Evolutionary conservation across 805 yeast genomes (phyloP).

Genomic region (Grigorovia transvaalensis): DNA sequence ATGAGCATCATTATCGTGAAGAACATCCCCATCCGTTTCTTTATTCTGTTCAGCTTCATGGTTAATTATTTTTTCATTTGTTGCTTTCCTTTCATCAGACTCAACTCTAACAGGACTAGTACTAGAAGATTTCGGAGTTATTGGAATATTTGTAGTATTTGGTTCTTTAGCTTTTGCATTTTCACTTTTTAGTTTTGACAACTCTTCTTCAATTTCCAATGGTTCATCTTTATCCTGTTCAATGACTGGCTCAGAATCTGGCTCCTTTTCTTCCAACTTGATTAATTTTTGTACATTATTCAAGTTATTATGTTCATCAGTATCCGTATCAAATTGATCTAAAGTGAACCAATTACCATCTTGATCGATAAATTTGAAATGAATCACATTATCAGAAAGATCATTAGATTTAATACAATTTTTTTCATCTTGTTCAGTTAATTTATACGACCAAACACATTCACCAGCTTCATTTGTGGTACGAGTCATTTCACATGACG

Average conservation of each 20-base stretch:
- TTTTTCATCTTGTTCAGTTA: constrained; percentile 8
- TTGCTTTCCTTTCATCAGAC: too few relatives aligned
- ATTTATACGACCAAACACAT: constrained; percentile 17
- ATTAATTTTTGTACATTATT: constrained; percentile 28
- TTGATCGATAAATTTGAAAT: constrained; percentile 23
- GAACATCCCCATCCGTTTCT: too few relatives aligned
- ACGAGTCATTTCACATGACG: neutral
- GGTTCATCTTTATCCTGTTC: neutral
- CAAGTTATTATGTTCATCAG: constrained; percentile 30
- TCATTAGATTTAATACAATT: constrained; percentile 2
- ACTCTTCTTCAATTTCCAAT: neutral
- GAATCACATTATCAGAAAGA: constrained; percentile 3
- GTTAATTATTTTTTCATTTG: too few relatives aligned
- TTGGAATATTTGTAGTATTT: too few relatives aligned
- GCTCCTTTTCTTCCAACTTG: neutral
- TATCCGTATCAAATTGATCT: constrained; percentile 22
- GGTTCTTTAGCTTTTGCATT: too few relatives aligned
- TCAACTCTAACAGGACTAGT: too few relatives aligned
- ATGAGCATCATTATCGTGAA: too few relatives aligned
- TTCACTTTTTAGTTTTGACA: too few relatives aligned
- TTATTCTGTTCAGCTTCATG: too few relatives aligned
- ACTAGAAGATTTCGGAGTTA: too few relatives aligned
- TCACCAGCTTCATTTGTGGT: constrained; percentile 7
- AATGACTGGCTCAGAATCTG: neutral
- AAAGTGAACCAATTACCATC: constrained; percentile 24